Base-by-base conservation (phyloP, 164 flowering plant genomes). In the Platanus orientalis region DNA sequence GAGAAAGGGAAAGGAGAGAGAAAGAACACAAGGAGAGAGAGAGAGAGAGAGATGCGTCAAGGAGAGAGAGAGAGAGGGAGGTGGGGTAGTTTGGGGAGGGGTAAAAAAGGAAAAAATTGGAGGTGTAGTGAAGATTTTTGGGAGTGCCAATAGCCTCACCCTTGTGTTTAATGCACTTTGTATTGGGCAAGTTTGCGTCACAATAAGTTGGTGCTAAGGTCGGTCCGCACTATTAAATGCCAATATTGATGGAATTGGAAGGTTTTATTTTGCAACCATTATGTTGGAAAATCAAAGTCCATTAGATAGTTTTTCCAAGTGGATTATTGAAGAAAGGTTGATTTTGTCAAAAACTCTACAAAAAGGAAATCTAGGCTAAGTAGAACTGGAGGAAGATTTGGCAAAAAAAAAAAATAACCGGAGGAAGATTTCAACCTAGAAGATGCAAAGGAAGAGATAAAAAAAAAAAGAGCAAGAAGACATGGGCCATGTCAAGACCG, bases 141-240 rank as follows among this genome's bases (percentile, higher is more conserved):
- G n/a, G n/a, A n/a, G n/a, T n/a, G n/a, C n/a, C n/a, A n/a, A n/a
- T n/a, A n/a, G n/a, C n/a, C n/a, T n/a, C n/a, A n/a, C n/a, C n/a
- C n/a, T n/a, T n/a, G n/a, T n/a, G n/a, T n/a, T n/a, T n/a, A n/a
- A n/a, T n/a, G n/a, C n/a, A n/a, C n/a, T n/a, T n/a, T 87, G 90
- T 72, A 80, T 87, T 30, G 92, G 89, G 1, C 89, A 84, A 56
- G 84, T 84, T 26, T 76, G 84, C 17, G 80, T 75, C 61, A 61
- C 66, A 53, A 66, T 58, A 66, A 29, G 25, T 57, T 6, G 27
- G 19, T 0, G 23, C 52, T 1, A 50, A 48, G 16, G 16, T 49
- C 25, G n/a, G 48, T n/a, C 10, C 7, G 64, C 50, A 20, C 26
- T 27, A 5, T 19, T 17, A 45, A 25, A 9, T 21, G 55, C 48